Base-by-base conservation (phyloP, 1,284 basidiomycete species). In the Xanthoconium separans region DNA sequence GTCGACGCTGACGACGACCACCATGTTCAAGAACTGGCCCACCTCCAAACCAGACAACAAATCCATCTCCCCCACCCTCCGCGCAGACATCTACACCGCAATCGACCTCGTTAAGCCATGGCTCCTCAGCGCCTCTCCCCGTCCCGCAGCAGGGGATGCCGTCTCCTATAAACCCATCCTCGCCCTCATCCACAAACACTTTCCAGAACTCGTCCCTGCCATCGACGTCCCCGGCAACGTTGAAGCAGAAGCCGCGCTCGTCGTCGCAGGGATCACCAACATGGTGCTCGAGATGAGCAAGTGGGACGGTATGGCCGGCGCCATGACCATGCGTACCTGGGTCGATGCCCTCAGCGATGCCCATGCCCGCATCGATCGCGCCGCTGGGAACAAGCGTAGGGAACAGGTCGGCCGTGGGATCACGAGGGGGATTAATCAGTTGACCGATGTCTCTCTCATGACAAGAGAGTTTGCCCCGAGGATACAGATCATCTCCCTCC, bases 291-390 rank as follows among this genome's bases (percentile, higher is more conserved):
- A 79, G 63, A 73, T 78, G 66, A 79, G 77, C 61, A 75, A 72
- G 64, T 80, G 77, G 78, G 79, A 80, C 54, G 73, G 75, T 7
- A 77, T 79, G 74, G 74, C 77, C 3, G 77, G 77, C 10, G 76
- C 71, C 20, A 78, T 80, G 77, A 74, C 79, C 41, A 77, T 79
- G 73, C 72, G 77, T 34, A 80, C 77, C n/a, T 81, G 78, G 79
- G 72, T 74, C 4, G 77, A 81, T 46, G 58, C 66, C 1, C 67
- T 81, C 18, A 65, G 72, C 9, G 73, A 74, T 33, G 74, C 70
- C 4, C 71, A 77, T 52, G 63, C 57, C 20, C 65, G 65, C 53
- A 69, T 65, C 42, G 24, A 67, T 60, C 48, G 36, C n/a, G 4
- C 44, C 1, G 46, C 50, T 7, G 44, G 46, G 15, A 57, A 55